phyloP scores from a whole-genome alignment of 2,329 filamentous ascomycete genomes.

The Fusarium sp. region DNA sequence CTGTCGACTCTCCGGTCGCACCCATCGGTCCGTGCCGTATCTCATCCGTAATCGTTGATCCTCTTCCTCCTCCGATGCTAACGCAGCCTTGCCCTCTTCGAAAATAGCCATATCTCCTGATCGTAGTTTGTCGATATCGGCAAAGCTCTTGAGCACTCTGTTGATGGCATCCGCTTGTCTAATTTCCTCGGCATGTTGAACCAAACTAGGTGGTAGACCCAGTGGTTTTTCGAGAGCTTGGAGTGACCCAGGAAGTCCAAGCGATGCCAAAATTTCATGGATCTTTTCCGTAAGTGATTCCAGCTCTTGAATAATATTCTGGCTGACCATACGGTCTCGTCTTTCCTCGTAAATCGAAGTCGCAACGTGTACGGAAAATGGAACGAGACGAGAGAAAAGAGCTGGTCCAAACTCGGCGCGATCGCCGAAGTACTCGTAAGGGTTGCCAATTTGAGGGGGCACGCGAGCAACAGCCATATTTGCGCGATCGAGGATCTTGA shows the following conservation, averaged over 20 bases:
- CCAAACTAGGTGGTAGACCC: slow-evolving; percentile 84
- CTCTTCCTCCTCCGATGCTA: slow-evolving; percentile 85
- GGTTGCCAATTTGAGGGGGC: slow-evolving; percentile 84
- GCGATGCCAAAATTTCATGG: slow-evolving; percentile 80
- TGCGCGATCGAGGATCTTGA: slow-evolving; percentile 86
- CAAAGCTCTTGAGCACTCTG: slow-evolving; percentile 80
- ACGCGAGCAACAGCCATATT: slow-evolving; percentile 86
- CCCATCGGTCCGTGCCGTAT: slow-evolving; percentile 90
- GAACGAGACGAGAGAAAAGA: slow-evolving; percentile 90
- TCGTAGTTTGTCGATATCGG: slow-evolving; percentile 92
- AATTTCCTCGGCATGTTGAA: slow-evolving; percentile 93
- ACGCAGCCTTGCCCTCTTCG: slow-evolving; percentile 81
- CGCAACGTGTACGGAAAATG: slow-evolving; percentile 94
- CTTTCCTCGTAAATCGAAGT: slow-evolving; percentile 95
- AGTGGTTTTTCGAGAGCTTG: slow-evolving; percentile 96
- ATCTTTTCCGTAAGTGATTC: slow-evolving; percentile 84
- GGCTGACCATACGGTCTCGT: slow-evolving; percentile 89
- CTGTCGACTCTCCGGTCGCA: slow-evolving; percentile 73
- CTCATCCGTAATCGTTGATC: slow-evolving; percentile 80
- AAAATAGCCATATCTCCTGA: slow-evolving; percentile 81
- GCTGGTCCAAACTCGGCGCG: slow-evolving; percentile 84
- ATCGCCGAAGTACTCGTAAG: slow-evolving; percentile 83
- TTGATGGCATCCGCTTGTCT: slow-evolving; percentile 89
- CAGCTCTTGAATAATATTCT: slow-evolving; percentile 85
- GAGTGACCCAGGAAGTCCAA: slow-evolving; percentile 91